phyloP scores from a whole-genome alignment of 2,329 filamentous ascomycete species.

The Aspergillus niger region DNA sequence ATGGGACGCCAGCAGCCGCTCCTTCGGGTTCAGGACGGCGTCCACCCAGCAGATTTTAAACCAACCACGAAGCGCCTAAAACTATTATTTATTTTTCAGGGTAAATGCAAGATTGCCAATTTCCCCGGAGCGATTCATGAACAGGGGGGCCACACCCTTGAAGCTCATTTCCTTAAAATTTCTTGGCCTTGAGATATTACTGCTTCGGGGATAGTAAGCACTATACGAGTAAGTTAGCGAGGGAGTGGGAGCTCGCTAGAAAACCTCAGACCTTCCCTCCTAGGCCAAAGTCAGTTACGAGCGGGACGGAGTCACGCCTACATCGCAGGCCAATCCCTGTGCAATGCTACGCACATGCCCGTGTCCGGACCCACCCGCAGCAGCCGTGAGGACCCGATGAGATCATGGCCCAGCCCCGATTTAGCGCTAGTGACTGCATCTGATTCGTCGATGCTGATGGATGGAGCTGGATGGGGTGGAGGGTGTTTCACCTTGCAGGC shows the following conservation, averaged over 20 bases:
- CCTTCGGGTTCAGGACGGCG: not conserved
- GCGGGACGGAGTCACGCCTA: not conserved
- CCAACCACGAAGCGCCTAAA: not conserved
- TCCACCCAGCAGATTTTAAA: not conserved
- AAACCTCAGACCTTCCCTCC: not conserved
- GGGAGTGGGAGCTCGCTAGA: not conserved
- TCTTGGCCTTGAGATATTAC: not conserved
- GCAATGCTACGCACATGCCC: conserved; percentile 6
- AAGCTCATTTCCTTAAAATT: not conserved
- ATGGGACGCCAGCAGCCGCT: not conserved
- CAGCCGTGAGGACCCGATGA: conserved; percentile 4
- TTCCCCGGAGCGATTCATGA: not conserved
- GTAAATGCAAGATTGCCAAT: not conserved
- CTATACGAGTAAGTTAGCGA: not conserved
- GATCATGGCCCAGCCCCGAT: conserved; percentile 9
- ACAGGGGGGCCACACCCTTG: not conserved
- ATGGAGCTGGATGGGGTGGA: not conserved
- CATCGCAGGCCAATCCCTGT: conserved; percentile 5
- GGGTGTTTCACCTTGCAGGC: conserved; percentile 20
- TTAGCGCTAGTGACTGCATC: not conserved
- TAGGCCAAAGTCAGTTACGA: not conserved
- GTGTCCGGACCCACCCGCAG: not conserved
- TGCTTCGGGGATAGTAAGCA: not conserved
- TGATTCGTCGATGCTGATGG: conserved; percentile 9
- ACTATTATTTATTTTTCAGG: too few relatives aligned